These are phyloP conservation scores for Lentinula guzmanii DNA, from an alignment of 768 basidiomycete genomes.

Conservation along the genomic window DNA sequence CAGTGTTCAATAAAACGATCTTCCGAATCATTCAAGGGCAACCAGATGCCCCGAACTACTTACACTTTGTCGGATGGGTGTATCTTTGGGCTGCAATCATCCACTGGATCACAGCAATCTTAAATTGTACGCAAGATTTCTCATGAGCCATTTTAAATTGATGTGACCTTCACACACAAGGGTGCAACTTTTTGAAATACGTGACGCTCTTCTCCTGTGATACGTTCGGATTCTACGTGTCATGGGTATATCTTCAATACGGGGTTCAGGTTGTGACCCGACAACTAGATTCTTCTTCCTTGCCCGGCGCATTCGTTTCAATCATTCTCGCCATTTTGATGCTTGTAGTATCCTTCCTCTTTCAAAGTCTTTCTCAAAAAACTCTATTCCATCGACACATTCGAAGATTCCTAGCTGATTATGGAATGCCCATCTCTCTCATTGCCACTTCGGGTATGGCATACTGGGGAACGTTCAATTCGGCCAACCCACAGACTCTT, in stretches of 20 bases:
- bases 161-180: constrained; percentile 25
- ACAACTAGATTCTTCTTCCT: constrained; percentile 42
- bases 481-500: constrained; percentile 54
- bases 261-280: constrained; percentile 80
- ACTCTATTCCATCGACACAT: constrained; percentile 68
- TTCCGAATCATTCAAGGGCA: constrained; percentile 63
- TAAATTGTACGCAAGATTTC: constrained; percentile 53
- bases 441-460: constrained; percentile 72
- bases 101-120: constrained; percentile 74
- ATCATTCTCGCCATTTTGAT: constrained; percentile 76
- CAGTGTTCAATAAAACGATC: constrained; percentile 89
- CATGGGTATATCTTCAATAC: constrained; percentile 87
- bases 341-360: constrained; percentile 69
- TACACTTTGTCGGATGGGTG: constrained; percentile 89
- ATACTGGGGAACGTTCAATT: constrained; percentile 79
- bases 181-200: constrained; percentile 80
- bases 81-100: constrained; percentile 87
- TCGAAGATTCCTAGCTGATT: constrained; percentile 75
- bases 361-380: constrained; percentile 58
- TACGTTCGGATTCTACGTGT: constrained; percentile 90
- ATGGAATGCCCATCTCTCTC: constrained; percentile 87
- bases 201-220: constrained; percentile 90
- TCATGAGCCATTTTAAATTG: not conserved
- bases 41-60: constrained; percentile 61
- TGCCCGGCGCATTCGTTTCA: constrained; percentile 50